These are phyloP conservation scores for Tylopilus sp. DNA, from an alignment of 1,284 basidiomycete species.

Conservation along the genomic window DNA sequence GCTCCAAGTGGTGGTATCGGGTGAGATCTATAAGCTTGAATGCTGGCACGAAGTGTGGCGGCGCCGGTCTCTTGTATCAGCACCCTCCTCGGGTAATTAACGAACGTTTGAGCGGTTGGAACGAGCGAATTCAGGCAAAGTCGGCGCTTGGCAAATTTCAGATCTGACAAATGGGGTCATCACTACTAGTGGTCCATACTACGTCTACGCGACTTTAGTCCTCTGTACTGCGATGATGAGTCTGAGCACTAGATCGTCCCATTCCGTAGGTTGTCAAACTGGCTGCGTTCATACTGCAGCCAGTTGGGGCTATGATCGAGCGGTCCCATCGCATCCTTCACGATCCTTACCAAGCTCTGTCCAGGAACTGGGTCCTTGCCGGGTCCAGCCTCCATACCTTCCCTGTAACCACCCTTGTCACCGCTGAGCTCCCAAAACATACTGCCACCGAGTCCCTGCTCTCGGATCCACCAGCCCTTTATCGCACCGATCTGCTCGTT, in stretches of 20 bases:
- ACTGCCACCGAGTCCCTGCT: conserved; percentile 67
- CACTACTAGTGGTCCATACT: background rate
- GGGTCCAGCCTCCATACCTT: conserved; percentile 64
- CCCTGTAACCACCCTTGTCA: conserved; percentile 61
- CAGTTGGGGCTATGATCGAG: conserved; percentile 64
- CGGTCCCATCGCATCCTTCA: conserved; percentile 72
- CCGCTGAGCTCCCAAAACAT: conserved; percentile 88
- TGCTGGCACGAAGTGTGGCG: background rate
- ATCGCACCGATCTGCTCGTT: conserved; percentile 58
- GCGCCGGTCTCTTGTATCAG: background rate
- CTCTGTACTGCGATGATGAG: background rate
- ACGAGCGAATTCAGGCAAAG: conserved; percentile 1
- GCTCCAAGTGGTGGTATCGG: conserved; percentile 9
- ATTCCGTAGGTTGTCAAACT: conserved; percentile 72
- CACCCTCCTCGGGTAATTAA: background rate
- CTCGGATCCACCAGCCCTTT: conserved; percentile 74
- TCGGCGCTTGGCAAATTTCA: background rate
- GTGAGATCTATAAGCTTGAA: background rate
- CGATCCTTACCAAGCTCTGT: conserved; percentile 58
- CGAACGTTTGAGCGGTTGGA: background rate
- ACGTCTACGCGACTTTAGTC: conserved; percentile 1
- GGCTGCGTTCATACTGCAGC: conserved; percentile 64
- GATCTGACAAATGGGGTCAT: conserved; percentile 12
- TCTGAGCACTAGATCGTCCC: conserved; percentile 36
- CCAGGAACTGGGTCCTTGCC: conserved; percentile 62